These are phyloP conservation scores for Raddia guianensis DNA, from an alignment of 176 grass and related monocot species.

Conservation along the genomic window DNA sequence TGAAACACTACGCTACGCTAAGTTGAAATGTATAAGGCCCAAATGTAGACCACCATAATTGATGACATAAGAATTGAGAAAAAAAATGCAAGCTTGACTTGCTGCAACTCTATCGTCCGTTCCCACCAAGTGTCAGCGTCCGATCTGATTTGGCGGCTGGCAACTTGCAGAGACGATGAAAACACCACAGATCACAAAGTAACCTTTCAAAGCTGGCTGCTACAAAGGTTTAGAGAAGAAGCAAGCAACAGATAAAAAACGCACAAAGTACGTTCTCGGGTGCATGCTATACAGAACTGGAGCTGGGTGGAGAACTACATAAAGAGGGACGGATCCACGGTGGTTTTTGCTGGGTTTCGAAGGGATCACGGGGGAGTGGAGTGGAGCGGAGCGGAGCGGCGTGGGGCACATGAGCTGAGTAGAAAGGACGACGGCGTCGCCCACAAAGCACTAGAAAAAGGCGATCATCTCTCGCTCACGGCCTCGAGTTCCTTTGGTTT, in stretches of 20 bases:
- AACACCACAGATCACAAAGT: neutral
- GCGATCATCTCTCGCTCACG: neutral
- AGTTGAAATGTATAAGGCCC: neutral
- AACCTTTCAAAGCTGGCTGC: neutral
- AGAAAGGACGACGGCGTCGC: slow-evolving; percentile 37
- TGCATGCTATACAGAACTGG: neutral
- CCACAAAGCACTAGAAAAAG: slow-evolving; percentile 2
- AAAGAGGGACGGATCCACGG: neutral
- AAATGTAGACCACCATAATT: slow-evolving; percentile 4
- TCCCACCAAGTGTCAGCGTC: slow-evolving; percentile 7
- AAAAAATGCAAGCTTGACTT: slow-evolving; percentile 5
- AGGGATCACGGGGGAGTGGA: slow-evolving; percentile 54
- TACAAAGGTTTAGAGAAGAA: slow-evolving; percentile 11
- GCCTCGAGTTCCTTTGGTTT: slow-evolving; percentile 57
- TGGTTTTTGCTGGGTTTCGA: slow-evolving; percentile 55
- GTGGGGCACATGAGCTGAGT: slow-evolving; percentile 35
- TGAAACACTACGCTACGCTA: no score
- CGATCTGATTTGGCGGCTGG: slow-evolving; percentile 13
- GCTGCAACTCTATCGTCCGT: slow-evolving; percentile 28
- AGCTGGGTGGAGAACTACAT: neutral
- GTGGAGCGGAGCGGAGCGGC: neutral
- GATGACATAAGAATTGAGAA: neutral
- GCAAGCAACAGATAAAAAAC: neutral
- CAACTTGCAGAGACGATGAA: neutral
- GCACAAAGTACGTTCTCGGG: neutral